Evolutionary conservation across 2,329 filamentous ascomycete species (phyloP), one percentile per base, ranked within the genome.

Genomic region (Colletotrichum eleusines): DNA sequence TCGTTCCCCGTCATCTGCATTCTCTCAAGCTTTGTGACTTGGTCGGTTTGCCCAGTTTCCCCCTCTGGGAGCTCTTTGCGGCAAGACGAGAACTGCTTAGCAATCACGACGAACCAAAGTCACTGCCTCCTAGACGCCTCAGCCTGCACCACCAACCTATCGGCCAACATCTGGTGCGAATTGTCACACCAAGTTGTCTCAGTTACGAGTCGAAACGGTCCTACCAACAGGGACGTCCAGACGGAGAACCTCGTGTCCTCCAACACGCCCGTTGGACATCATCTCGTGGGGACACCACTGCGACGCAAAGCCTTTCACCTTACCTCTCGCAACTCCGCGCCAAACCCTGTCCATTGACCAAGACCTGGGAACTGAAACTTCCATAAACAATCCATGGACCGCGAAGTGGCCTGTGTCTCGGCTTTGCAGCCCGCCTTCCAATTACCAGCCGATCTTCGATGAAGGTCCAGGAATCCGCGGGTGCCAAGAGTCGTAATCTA

Each of bases 401-500:
- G 48, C 64, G 20, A 14, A 8, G 23, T 57, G 63, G 64, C 23
- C 57, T 53, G 63, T 53, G 63, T 68, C 57, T 62, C 42, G 51
- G 44, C 35, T 53, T 33, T 26, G 58, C 28, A 48, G 62, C 67
- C 51, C 31, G 38, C 7, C 51, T 59, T 59, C 51, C 63, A 59
- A 63, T 62, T 42, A 48, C 14, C 63, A 68, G 31, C 31, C 58
- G 58, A 71, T 68, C 57, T 48, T 26, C 35, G 33, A 58, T 26
- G 16, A n/a, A n/a, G 48, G 26, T 12, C 50, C 48, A 46, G n/a
- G 44, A 68, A 68, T 46, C 57, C n/a, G 64, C 63, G 63, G 58
- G 28, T 71, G 63, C 44, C 64, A 68, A 63, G 51, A 46, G 51
- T 35, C 61, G 57, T 71, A 67, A 67, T 44, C n/a, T 64, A 62